Base-by-base conservation (phyloP, 306 rosid species). In the Vachellia collinsii region DNA sequence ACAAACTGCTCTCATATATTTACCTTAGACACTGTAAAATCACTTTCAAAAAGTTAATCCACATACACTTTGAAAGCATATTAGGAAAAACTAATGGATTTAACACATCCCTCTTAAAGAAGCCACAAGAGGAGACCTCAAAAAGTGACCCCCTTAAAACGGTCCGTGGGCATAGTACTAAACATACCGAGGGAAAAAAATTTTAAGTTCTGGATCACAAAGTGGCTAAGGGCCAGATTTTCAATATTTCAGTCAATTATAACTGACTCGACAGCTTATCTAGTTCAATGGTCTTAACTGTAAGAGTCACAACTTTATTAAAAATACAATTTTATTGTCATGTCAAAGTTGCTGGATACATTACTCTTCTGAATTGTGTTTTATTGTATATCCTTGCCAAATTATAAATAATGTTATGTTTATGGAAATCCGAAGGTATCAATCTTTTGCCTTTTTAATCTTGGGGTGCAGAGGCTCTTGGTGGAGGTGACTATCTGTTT, bases 401-500 rank as follows among this genome's bases (percentile, higher is more conserved):
- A 79, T 62, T 72, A 54, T 84, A 59, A 17, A 37, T 64, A 29
- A 1, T 39, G 8, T 63, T 77, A 71, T 76, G 72, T 44, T 81
- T 68, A 79, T 68, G 17, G 17, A 56, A 82, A 61, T 67, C 48
- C 48, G 69, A 79, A 78, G 67, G 59, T 88, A 81, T 89, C 64
- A 42, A 38, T 75, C 48, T 54, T 72, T 25, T 64, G 70, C 36
- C 20, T 84, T 83, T 29, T 61, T 84, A 80, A 82, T 67, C 41
- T 84, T 88, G 88, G 87, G 71, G 71, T 70, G 66, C 98, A 96
- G 99, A 96, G 88, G 85, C 88, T 78, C 91, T 96, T 25, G 99
- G 99, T 44, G 99, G 99, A 83, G 99, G 99, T 53, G 97, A 92
- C 79, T 96, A 93, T 87, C 82, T 96, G 68, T 96, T 96, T 47